A percentile compares a stretch with the other conserved stretches of the same genome.
phyloP scores from a whole-genome alignment of 768 basidiomycete species.

The Tremella mesenterica region DNA sequence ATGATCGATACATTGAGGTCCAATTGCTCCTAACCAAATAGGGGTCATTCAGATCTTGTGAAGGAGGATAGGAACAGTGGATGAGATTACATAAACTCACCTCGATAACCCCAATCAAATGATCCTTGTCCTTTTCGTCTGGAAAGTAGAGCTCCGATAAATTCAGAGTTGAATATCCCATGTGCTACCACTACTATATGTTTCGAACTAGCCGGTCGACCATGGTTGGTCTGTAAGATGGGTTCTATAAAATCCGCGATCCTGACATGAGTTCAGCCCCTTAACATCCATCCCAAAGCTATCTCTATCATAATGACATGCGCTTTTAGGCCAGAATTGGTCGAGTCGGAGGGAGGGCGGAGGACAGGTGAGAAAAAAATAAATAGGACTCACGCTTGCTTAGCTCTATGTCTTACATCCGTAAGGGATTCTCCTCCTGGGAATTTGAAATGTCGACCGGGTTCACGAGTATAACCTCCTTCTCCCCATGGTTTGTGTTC shows the following conservation, averaged over 20 bases:
- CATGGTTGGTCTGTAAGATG: conserved; percentile 29
- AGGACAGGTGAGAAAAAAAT: background rate
- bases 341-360: background rate
- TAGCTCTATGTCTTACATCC: conserved; percentile 45
- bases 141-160: conserved; percentile 43
- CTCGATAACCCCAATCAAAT: conserved; percentile 36
- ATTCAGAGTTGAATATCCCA: conserved; percentile 47
- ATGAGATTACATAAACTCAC: conserved; percentile 21
- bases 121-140: conserved; percentile 26
- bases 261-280: conserved; percentile 8
- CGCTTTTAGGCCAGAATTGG: background rate
- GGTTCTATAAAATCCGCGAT: conserved; percentile 45
- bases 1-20: too few relatives aligned
- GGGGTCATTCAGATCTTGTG: too few relatives aligned
- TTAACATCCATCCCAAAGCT: background rate
- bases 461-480: conserved; percentile 24
- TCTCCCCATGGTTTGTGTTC: conserved; percentile 29
- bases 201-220: conserved; percentile 19
- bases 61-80: too few relatives aligned
- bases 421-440: conserved; percentile 45
- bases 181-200: conserved; percentile 47
- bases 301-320: background rate
- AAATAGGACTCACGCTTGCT: conserved; percentile 35
- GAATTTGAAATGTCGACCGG: conserved; percentile 42
- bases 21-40: too few relatives aligned